Evolutionary conservation across 257 asterid genomes (phyloP), one percentile per base, ranked within the genome.

Genomic region (Leonotis leonurus): DNA sequence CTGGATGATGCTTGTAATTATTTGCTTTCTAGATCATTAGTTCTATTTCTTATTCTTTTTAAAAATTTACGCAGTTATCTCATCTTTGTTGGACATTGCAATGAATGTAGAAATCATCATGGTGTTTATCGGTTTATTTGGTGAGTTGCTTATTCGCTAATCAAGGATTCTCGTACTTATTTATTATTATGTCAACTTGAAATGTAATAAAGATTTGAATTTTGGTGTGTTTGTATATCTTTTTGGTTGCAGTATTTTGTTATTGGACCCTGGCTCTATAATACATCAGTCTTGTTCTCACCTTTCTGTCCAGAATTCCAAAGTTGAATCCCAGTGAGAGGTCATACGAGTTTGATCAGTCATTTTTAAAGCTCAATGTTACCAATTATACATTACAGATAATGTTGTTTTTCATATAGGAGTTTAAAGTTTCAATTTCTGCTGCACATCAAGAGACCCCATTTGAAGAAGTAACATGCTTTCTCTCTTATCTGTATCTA

Each of bases 221-320:
- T 24, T 32, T 27, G 45, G 3, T 9, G 37, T 3, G 3, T 13
- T 8, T 24, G 3, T 25, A 7, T 16, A 53, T 60, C 18, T 25
- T 5, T 35, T 69, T 75, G 68, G 53, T 58, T 76, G 72, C 79
- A 82, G 88, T 62, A 65, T 79, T 75, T 59, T 76, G 72, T 69
- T 65, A 21, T 32, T 51, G 25, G 88, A 82, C 73, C 88, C 88
- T 25, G 85, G 85, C 18, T 43, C 65, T 74, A 69, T 76, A 41
- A 12, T 60, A 48, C 37, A 6, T 52, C 39, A 64, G 43, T 49
- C 71, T 60, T 35, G 78, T 70, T 26, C 59, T 37, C 60, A 43
- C 30, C 60, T 25, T 9, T 37, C 12, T 70, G 68, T 67, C 36
- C 55, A 10, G 56, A 60, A 40, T 65, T 58, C 65, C 5, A 71